Evolutionary conservation across 202 grass and related monocot species (phyloP), one percentile per base, ranked within the genome.

Genomic region (Carex arenaria): DNA sequence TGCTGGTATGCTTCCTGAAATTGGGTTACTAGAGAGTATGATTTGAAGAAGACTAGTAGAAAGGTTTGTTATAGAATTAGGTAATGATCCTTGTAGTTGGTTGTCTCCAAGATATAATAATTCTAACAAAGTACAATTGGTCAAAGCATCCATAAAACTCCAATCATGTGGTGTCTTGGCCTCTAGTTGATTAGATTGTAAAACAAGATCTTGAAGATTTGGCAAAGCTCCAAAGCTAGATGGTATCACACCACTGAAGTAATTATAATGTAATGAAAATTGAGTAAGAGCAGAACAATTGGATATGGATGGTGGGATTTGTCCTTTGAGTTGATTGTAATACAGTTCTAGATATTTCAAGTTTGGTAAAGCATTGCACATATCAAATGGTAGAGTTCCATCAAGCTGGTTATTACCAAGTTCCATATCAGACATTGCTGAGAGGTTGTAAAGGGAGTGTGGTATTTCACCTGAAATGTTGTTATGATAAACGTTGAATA

Each of bases 1-100:
- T 6, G 7, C 12, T 31, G 87, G 79, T 18, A 89, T 80, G 23
- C 51, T 70, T 79, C 87, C 84, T 3, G 70, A 62, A 66, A 89
- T 86, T 53, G 13, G 62, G 47, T 89, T 89, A 0, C n/a, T 20
- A 5, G 1, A 0, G 2, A 84, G 0, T 4, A 2, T 9, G n/a
- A 88, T 4, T 3, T 5, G 0, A 7, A 30, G 14, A 51, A 88
- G 40, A 22, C 3, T 64, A 23, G 56, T 30, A 18, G 86, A 88
- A 51, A 88, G 64, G 42, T 84, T 84, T 17, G 17, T 56, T 63
- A 88, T 54, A 2, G 86, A 84, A 30, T 0, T 80, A 18, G 86
- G 72, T 28, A 86, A 61, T 1, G 10, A 15, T 18, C 76, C 84
- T 0, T 1, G 5, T 7, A 86, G 18, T 1, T 2, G 12, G 18